Base-by-base conservation (phyloP, 73 alveolate genomes). In the Paramecium sonneborni region DNA sequence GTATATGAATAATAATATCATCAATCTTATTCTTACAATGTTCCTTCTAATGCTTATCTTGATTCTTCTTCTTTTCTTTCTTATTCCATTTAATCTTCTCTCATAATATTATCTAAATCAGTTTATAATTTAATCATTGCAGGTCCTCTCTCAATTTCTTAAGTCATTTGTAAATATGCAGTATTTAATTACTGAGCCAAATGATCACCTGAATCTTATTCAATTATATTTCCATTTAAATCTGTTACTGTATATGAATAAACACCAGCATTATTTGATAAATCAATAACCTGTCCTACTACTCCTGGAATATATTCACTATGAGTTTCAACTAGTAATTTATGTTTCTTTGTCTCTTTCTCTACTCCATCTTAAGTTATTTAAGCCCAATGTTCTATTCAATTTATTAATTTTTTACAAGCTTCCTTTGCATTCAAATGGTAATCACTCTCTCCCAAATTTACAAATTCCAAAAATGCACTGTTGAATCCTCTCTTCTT, bases 311-410 rank as follows among this genome's bases (percentile, higher is more conserved):
- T 32, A 62, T 62, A 62, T 12, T 62, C 84, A 32, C 46, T 44
- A 32, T 62, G 84, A 12, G 84, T 62, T 62, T 62, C 84, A 62
- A 62, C 48, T 26, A 62, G 24, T 15, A 46, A 21, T 26, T 26
- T 62, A 32, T 62, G 84, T 62, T 62, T 26, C 14, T 52, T 52
- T 11, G 26, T 52, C 68, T 52, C 68, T 5, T 26, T 15, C 9
- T 62, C 20, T 15, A 30, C 43, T 2, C 14, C 39, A 0, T 62
- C 44, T 30, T 43, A 26, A 12, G 39, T 32, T 3, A 72, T 24
- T 18, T 72, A n/a, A 72, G 55, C 86, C 86, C 86, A 72, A 34
- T 72, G 86, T 72, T 72, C 86, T 72, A 72, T 52, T 52, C 68
- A 52, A 72, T 12, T 35, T 32, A 72, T 34, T 10, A 23, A 72